Base-by-base conservation (phyloP, 768 basidiomycete genomes). In the Tulasnella sp. region DNA sequence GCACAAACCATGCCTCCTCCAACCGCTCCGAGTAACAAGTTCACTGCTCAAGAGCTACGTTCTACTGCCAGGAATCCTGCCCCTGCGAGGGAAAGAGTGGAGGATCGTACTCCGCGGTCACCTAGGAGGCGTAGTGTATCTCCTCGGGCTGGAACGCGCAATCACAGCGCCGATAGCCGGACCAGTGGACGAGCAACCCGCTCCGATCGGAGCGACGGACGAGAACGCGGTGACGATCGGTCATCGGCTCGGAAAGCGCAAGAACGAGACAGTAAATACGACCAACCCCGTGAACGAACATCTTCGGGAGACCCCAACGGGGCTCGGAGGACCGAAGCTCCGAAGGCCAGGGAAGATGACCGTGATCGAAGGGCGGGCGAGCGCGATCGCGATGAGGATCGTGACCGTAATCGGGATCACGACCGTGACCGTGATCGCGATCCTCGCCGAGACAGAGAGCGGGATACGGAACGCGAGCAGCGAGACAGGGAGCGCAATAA, bases 1-100 rank as follows among this genome's bases (percentile, higher is more conserved):
- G 9, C 34, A 9, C 49, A 61, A 32, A 43, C 23, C 15, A 63
- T 63, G 62, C 62, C 62, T 24, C 62, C 62, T 13, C 62, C 62
- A 10, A 27, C 23, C 2, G 62, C 62, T 3, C 62, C 62, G n/a
- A 63, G 62, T 19, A 63, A 62, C 15, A 63, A 64, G 21, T 15
- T 30, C 24, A 42, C 52, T 23, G 62, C 62, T 3, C 49, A 63
- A 2, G 60, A 55, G 19, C 51, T 63, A 4, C 62, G 62, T n/a
- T 34, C 49, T 11, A 53, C 61, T 8, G 26, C 62, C 11, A 47
- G 24, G 29, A 52, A 10, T 48, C 19, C 29, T 9, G 24, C 11
- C 9, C 23, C 62, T 13, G 49, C 34, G 19, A 43, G 27, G 23
- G 59, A 51, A 9, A 23, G 49, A 5, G 15, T 19, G 3, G 49